A percentile compares a stretch with the other conserved stretches of the same genome.
Conservation (phyloP, 768 basidiomycete species). For the Suillus fuscotomentosus region DNA sequence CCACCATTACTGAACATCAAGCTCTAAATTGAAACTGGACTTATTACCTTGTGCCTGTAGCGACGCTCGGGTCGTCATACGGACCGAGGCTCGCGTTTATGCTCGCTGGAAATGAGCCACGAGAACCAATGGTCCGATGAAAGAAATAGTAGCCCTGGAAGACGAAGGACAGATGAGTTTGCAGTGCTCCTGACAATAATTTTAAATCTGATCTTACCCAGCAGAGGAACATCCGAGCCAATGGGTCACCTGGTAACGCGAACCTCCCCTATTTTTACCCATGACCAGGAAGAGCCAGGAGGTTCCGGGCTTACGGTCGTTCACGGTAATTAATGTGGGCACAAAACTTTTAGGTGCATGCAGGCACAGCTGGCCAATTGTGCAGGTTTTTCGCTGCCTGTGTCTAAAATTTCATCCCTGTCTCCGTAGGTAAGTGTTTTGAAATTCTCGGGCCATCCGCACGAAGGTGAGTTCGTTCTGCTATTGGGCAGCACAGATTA, state of each 20-base stretch:
- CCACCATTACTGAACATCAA: neutral
- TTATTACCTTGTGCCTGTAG: slow-evolving; percentile 2
- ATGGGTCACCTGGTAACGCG: neutral
- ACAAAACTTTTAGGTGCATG: neutral
- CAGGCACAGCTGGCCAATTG: neutral
- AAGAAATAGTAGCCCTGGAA: neutral
- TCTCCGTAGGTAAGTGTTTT: neutral
- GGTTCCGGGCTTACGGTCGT: neutral
- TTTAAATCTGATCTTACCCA: no score
- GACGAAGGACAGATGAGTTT: neutral
- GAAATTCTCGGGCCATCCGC: neutral
- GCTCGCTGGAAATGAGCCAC: neutral
- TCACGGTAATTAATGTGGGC: neutral
- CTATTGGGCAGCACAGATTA: neutral
- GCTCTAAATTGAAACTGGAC: neutral
- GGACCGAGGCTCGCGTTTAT: neutral
- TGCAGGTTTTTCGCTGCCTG: neutral
- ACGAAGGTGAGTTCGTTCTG: neutral
- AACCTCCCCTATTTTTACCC: neutral
- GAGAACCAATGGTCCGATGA: neutral
- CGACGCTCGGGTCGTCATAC: neutral
- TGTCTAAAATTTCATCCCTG: neutral
- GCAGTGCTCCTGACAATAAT: no score
- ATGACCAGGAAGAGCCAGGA: neutral
- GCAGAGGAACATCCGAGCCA: neutral